These are phyloP conservation scores for Malus sieversii DNA, from an alignment of 306 rosid species.

Conservation along the genomic window DNA sequence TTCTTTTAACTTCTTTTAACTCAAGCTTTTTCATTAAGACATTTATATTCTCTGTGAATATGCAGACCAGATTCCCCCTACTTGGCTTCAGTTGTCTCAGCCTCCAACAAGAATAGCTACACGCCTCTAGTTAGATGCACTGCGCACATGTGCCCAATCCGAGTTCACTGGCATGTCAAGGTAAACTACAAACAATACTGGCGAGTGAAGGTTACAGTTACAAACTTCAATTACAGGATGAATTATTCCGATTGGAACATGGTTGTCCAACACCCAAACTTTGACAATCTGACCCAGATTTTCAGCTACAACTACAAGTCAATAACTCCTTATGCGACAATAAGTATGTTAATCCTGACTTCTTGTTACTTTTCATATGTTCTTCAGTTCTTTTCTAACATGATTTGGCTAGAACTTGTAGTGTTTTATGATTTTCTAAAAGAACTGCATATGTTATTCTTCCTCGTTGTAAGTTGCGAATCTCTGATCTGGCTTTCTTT, in stretches of 20 bases:
- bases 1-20: conserved; percentile 1
- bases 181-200: conserved; percentile 74
- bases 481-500: conserved; percentile 9
- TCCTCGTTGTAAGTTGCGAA: background rate
- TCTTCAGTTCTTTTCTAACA: background rate
- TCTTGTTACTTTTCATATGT: background rate
- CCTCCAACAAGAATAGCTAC: conserved; percentile 19
- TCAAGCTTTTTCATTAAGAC: background rate
- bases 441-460: background rate
- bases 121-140: conserved; percentile 74
- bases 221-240: conserved; percentile 75
- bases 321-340: conserved; percentile 52
- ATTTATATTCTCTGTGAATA: background rate
- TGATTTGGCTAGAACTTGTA: background rate
- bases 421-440: background rate
- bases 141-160: conserved; percentile 78
- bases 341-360: conserved; percentile 48
- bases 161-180: conserved; percentile 92
- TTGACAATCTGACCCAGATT: conserved; percentile 69
- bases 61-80: conserved; percentile 52
- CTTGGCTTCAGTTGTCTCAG: conserved; percentile 51
- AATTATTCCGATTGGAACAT: conserved; percentile 81
- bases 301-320: conserved; percentile 81
- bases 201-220: conserved; percentile 78
- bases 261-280: conserved; percentile 86